Percentiles rank a stretch among this genome's conserved stretches.
phyloP scores from a whole-genome alignment of 345 rosid species.

The Gossypium raimondii region DNA sequence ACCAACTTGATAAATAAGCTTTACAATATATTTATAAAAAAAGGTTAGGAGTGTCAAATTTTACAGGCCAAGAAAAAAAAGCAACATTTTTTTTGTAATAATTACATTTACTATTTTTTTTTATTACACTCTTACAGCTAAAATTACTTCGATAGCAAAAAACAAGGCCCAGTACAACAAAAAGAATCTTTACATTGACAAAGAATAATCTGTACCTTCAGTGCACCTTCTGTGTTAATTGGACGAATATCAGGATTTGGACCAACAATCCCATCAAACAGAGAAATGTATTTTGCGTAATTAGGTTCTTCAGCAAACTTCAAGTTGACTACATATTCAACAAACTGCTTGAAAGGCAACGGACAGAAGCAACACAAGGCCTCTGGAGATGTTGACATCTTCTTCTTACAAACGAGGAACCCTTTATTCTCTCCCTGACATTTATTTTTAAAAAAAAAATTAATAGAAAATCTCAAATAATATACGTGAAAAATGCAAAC shows the following conservation, averaged over 20 bases:
- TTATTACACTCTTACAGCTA: background rate
- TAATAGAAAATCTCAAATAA: background rate
- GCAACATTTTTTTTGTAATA: background rate
- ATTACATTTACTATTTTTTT: background rate
- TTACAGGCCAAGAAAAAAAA: background rate
- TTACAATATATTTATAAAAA: slow-evolving; percentile 7
- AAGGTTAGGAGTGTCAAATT: background rate
- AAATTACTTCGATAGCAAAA: background rate
- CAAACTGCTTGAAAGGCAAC: slow-evolving; percentile 48
- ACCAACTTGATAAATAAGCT: slow-evolving; percentile 66
- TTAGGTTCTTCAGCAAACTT: slow-evolving; percentile 68
- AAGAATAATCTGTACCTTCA: slow-evolving; percentile 39
- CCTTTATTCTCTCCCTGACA: slow-evolving; percentile 70
- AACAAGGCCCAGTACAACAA: background rate
- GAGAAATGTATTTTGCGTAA: slow-evolving; percentile 57
- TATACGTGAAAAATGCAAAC: background rate
- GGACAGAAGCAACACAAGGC: slow-evolving; percentile 60
- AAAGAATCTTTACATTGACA: slow-evolving; percentile 4
- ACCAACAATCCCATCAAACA: slow-evolving; percentile 57
- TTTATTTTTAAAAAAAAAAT: background rate
- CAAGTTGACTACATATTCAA: slow-evolving; percentile 65
- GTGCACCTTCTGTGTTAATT: slow-evolving; percentile 65
- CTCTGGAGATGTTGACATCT: slow-evolving; percentile 68
- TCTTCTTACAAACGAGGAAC: slow-evolving; percentile 70
- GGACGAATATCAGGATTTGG: slow-evolving; percentile 55